These are phyloP conservation scores for Rhodofomes roseus DNA, from an alignment of 1,284 basidiomycete genomes.

Conservation along the genomic window DNA sequence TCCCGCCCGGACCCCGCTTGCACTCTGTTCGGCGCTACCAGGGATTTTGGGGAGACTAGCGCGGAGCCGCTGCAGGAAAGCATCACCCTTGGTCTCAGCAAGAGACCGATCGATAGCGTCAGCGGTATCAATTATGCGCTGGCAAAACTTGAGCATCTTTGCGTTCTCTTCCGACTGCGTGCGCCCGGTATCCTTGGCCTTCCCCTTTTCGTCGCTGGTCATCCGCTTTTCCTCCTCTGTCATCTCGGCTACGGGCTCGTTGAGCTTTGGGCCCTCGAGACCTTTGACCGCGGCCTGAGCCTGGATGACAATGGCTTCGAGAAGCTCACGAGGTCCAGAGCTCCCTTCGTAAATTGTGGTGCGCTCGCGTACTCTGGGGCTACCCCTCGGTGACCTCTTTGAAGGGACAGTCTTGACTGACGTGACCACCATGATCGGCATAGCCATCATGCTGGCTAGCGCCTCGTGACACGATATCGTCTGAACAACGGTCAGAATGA, in stretches of 20 bases:
- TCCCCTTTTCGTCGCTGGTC: constrained; percentile 58
- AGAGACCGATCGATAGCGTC: constrained; percentile 82
- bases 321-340: constrained; percentile 81
- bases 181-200: constrained; percentile 48
- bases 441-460: constrained; percentile 90
- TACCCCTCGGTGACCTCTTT: constrained; percentile 38
- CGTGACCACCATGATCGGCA: constrained; percentile 86
- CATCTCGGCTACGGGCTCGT: constrained; percentile 45
- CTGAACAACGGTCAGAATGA: constrained; percentile 32
- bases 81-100: constrained; percentile 80
- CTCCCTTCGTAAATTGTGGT: constrained; percentile 86
- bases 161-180: constrained; percentile 61
- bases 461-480: constrained; percentile 89
- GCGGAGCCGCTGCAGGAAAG: constrained; percentile 76
- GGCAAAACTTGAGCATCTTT: constrained; percentile 67
- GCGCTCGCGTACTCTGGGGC: constrained; percentile 61
- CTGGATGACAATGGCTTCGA: constrained; percentile 87
- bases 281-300: constrained; percentile 85
- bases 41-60: constrained; percentile 70
- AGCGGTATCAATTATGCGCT: constrained; percentile 75
- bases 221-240: constrained; percentile 83
- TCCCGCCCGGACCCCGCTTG: constrained; percentile 44
- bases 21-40: constrained; percentile 35
- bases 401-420: constrained; percentile 61
- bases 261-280: constrained; percentile 58